Conservation (phyloP, 2,329 filamentous ascomycete species). For the Aspergillus arachidicola region DNA sequence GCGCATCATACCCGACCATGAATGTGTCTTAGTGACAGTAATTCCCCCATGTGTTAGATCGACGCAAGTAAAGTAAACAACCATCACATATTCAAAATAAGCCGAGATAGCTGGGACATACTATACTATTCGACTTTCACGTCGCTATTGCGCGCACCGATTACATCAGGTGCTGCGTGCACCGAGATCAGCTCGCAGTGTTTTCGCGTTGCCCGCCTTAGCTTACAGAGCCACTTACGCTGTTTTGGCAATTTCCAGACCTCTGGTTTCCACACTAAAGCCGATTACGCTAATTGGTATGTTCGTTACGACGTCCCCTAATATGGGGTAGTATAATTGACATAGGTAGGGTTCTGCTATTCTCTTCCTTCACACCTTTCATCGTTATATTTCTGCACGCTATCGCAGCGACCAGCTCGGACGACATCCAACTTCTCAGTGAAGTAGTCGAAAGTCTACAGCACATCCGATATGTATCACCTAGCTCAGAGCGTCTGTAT, state of each 20-base stretch:
- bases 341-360: constrained; percentile 25
- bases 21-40: background rate
- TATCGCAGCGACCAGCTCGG: constrained; percentile 18
- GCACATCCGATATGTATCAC: constrained; percentile 10
- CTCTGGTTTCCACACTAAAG: constrained; percentile 11
- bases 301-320: background rate
- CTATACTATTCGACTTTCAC: constrained; percentile 23
- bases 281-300: constrained; percentile 28
- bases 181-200: constrained; percentile 20
- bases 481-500: constrained; percentile 15
- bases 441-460: constrained; percentile 20
- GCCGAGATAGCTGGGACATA: constrained; percentile 23
- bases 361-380: constrained; percentile 27
- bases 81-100: constrained; percentile 15
- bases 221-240: constrained; percentile 21
- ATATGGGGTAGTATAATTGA: background rate
- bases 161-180: background rate
- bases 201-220: constrained; percentile 20
- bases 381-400: constrained; percentile 28
- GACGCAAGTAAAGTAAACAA: constrained; percentile 13
- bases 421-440: constrained; percentile 24
- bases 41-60: constrained; percentile 12
- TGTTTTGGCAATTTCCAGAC: constrained; percentile 17
- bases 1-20: background rate
- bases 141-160: constrained; percentile 18